These are phyloP conservation scores for Cornus controversa DNA, from an alignment of 148 eudicot genomes.

Conservation along the genomic window DNA sequence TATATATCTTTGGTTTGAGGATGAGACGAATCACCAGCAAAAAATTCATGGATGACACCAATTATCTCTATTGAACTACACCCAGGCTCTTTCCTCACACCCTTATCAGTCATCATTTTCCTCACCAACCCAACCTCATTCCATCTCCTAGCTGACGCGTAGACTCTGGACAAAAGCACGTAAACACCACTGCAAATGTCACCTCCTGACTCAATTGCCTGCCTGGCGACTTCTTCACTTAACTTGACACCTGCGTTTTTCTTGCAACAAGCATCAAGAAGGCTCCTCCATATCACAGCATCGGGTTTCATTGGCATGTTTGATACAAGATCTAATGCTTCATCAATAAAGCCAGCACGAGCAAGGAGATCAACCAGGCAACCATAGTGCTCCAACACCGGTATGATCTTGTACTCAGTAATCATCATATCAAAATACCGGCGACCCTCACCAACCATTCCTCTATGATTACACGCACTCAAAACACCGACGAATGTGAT, in stretches of 20 bases:
- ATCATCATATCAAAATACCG: constrained; percentile 56
- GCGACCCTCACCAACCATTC: constrained; percentile 57
- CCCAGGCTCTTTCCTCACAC: constrained; percentile 67
- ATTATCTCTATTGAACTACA: constrained; percentile 67
- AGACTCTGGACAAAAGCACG: constrained; percentile 68
- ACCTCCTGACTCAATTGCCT: constrained; percentile 50
- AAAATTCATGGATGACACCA: constrained; percentile 61
- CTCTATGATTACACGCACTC: constrained; percentile 72
- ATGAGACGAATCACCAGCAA: constrained; percentile 70
- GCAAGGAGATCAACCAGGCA: constrained; percentile 77
- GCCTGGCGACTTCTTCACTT: constrained; percentile 58
- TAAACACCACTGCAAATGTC: constrained; percentile 52
- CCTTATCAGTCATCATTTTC: constrained; percentile 62
- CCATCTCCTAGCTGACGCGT: constrained; percentile 66
- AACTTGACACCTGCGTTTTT: constrained; percentile 46
- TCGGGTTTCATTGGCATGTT: constrained; percentile 80
- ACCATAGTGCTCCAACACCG: constrained; percentile 77
- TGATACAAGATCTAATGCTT: constrained; percentile 55
- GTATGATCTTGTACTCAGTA: constrained; percentile 48
- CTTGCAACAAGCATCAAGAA: constrained; percentile 75
- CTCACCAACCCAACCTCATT: constrained; percentile 63
- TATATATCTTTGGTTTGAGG: constrained; percentile 45
- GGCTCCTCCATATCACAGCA: constrained; percentile 71
- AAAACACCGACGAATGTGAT: constrained; percentile 69
- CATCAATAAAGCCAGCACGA: constrained; percentile 59